Conservation (phyloP, 805 yeast genomes). For the Wickerhamiella cacticola region DNA sequence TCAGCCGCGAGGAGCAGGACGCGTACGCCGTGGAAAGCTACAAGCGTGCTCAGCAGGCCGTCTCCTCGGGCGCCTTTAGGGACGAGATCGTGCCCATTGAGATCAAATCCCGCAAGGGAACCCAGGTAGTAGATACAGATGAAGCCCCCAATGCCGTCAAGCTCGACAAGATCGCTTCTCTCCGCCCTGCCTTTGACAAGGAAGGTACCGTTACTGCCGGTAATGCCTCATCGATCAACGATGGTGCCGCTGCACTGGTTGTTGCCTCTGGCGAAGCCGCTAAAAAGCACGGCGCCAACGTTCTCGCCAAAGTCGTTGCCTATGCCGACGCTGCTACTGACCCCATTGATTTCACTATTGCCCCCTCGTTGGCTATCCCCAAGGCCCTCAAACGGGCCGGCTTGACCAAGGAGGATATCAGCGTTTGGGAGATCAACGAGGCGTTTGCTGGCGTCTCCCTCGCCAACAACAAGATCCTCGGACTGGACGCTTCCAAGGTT, state of each 20-base stretch:
- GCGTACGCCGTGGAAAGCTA: slow-evolving; percentile 70
- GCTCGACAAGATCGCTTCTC: slow-evolving; percentile 55
- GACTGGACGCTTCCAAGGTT: slow-evolving; percentile 53
- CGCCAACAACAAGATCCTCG: slow-evolving; percentile 61
- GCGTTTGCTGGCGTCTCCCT: slow-evolving; percentile 93
- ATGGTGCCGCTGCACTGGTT: slow-evolving; percentile 90
- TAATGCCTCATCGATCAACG: slow-evolving; percentile 85
- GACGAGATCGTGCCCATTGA: slow-evolving; percentile 74
- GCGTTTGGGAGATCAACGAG: slow-evolving; percentile 84
- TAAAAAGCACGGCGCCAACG: slow-evolving; percentile 57
- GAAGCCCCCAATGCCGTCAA: slow-evolving; percentile 66
- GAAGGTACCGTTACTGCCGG: slow-evolving; percentile 96
- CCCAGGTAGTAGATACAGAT: slow-evolving; percentile 52
- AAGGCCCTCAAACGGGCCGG: slow-evolving; percentile 78
- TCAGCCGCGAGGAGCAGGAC: slow-evolving; percentile 79
- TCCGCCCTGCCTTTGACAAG: slow-evolving; percentile 82
- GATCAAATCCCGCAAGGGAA: slow-evolving; percentile 58
- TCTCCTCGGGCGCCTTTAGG: slow-evolving; percentile 58
- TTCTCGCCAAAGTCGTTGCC: slow-evolving; percentile 65
- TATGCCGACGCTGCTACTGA: slow-evolving; percentile 96
- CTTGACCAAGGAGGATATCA: slow-evolving; percentile 49
- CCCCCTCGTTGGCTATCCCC: slow-evolving; percentile 88
- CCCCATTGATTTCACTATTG: slow-evolving; percentile 87
- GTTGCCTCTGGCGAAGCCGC: slow-evolving; percentile 70
- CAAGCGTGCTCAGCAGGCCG: slow-evolving; percentile 65